phyloP scores from a whole-genome alignment of 345 rosid genomes.

The Lepidium africanum region DNA sequence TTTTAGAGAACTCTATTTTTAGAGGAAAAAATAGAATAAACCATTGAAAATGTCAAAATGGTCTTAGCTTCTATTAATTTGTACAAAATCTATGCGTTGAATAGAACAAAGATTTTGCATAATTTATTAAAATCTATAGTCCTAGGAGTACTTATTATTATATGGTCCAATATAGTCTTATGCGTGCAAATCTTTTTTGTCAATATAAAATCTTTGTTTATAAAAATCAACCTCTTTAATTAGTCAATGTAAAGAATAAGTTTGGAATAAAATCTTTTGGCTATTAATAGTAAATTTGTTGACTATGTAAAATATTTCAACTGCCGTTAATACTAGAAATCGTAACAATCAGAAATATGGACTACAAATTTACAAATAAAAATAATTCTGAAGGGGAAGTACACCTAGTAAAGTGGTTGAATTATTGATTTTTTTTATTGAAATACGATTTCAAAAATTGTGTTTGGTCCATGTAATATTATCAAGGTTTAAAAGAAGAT shows the following conservation, averaged over 20 bases:
- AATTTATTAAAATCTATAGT: slow-evolving; percentile 1
- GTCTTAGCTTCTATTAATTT: not conserved
- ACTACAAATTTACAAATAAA: too few relatives aligned
- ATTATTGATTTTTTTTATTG: too few relatives aligned
- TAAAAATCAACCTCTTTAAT: too few relatives aligned
- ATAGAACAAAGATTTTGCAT: slow-evolving; percentile 4
- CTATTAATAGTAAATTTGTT: not conserved
- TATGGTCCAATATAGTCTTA: not conserved
- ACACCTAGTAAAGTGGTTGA: too few relatives aligned
- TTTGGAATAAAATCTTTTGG: not conserved
- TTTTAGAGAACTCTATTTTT: too few relatives aligned
- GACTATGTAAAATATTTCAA: not conserved
- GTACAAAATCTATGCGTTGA: slow-evolving; percentile 19
- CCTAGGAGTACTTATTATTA: not conserved
- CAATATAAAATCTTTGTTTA: not conserved
- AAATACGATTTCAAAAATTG: too few relatives aligned
- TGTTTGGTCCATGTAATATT: too few relatives aligned
- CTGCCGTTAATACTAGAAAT: not conserved
- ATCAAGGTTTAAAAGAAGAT: too few relatives aligned
- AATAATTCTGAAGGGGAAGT: too few relatives aligned
- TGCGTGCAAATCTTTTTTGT: slow-evolving; percentile 15
- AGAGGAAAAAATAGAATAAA: too few relatives aligned
- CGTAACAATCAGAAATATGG: not conserved
- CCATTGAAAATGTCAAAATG: too few relatives aligned
- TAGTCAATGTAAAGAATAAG: not conserved